phyloP scores from a whole-genome alignment of 805 yeast species.

The Candida koratica region DNA sequence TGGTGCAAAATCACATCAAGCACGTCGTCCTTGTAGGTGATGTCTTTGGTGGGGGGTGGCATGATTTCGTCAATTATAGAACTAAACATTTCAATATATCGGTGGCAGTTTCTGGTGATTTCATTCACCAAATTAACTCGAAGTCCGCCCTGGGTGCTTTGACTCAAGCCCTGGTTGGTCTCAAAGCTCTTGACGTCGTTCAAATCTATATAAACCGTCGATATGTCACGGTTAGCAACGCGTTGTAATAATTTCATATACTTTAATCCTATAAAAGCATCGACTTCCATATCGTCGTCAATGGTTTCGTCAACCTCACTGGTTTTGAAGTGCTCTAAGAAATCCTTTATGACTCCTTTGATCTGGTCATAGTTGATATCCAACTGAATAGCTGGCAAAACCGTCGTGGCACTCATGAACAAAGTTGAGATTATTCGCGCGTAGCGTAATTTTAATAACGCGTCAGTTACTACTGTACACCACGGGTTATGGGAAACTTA shows the following conservation, averaged over 20 bases:
- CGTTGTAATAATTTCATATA: constrained; percentile 71
- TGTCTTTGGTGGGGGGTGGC: constrained; percentile 82
- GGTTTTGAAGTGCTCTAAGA: constrained; percentile 62
- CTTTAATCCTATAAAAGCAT: constrained; percentile 40
- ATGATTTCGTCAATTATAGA: constrained; percentile 71
- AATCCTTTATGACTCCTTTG: constrained; percentile 54
- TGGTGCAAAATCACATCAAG: constrained; percentile 90
- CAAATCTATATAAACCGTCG: constrained; percentile 68
- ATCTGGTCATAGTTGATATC: constrained; percentile 72
- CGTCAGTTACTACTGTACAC: too few relatives aligned
- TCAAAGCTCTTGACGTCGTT: constrained; percentile 81
- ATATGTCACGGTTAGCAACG: constrained; percentile 77
- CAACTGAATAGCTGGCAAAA: constrained; percentile 63
- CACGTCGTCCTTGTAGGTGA: constrained; percentile 81
- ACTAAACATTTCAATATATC: constrained; percentile 75
- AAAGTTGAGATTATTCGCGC: constrained; percentile 1
- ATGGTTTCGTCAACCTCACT: constrained; percentile 18
- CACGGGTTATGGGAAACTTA: too few relatives aligned
- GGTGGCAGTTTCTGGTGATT: constrained; percentile 69
- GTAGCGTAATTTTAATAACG: too few relatives aligned
- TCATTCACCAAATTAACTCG: constrained; percentile 43
- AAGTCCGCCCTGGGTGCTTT: constrained; percentile 12
- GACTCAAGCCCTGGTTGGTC: constrained; percentile 28
- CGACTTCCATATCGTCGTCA: constrained; percentile 18
- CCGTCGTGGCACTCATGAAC: constrained; percentile 20